phyloP scores from a whole-genome alignment of 345 rosid species.

The Aquilaria yunnanensis region DNA sequence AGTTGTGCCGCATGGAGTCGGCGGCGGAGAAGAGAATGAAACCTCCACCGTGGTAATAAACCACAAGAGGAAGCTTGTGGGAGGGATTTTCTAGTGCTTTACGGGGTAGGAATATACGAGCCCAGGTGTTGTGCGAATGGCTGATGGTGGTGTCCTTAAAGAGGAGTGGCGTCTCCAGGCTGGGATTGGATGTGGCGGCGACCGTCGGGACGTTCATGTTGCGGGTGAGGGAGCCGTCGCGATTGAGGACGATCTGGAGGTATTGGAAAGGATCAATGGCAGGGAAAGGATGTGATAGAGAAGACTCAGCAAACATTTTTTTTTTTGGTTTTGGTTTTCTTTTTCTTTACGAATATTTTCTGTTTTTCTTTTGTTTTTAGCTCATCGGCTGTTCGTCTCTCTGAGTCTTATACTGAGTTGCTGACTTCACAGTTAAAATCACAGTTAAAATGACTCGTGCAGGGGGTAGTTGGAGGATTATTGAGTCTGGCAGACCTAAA shows the following conservation, averaged over 20 bases:
- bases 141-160: conserved; percentile 29
- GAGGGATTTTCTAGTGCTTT: conserved; percentile 1
- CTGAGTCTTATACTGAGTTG: too few relatives aligned
- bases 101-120: conserved; percentile 29
- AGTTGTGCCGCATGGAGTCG: not conserved
- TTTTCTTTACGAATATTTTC: too few relatives aligned
- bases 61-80: conserved; percentile 16
- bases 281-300: not conserved
- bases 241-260: conserved; percentile 25
- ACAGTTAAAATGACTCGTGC: too few relatives aligned
- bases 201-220: conserved; percentile 1
- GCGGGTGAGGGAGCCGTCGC: conserved; percentile 36
- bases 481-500: too few relatives aligned
- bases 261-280: conserved; percentile 18
- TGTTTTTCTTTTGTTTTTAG: too few relatives aligned
- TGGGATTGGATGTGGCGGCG: conserved; percentile 18
- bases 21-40: conserved; percentile 10
- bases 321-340: too few relatives aligned
- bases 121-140: conserved; percentile 23
- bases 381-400: too few relatives aligned
- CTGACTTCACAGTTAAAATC: too few relatives aligned
- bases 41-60: conserved; percentile 23
- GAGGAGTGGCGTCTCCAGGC: conserved; percentile 7
- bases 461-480: too few relatives aligned
- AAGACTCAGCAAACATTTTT: too few relatives aligned